Conservation (phyloP, 2,329 filamentous ascomycete genomes). For the Phialophora tarda region DNA sequence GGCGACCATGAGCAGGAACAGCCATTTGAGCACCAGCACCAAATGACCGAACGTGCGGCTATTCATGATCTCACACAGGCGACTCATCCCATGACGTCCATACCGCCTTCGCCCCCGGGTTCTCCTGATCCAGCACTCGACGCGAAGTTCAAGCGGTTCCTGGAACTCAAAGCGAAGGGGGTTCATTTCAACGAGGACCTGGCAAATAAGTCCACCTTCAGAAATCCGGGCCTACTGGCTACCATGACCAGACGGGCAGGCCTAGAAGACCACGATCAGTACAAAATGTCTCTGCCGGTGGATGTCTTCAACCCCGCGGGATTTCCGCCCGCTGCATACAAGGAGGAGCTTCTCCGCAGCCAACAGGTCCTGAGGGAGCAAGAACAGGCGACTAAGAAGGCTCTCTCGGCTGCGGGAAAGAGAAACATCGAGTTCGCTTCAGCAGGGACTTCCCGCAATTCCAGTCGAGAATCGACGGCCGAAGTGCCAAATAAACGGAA, state of each 20-base stretch:
- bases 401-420: constrained; percentile 37
- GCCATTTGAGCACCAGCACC: constrained; percentile 14
- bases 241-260: constrained; percentile 65
- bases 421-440: constrained; percentile 39
- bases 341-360: constrained; percentile 52
- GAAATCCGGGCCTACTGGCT: constrained; percentile 63
- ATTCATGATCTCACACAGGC: constrained; percentile 64
- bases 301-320: constrained; percentile 49
- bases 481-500: constrained; percentile 32
- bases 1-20: constrained; percentile 21
- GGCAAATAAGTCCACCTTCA: constrained; percentile 61
- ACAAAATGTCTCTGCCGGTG: constrained; percentile 56
- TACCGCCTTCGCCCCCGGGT: constrained; percentile 54
- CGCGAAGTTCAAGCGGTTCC: constrained; percentile 65
- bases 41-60: constrained; percentile 44
- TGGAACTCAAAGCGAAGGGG: constrained; percentile 66
- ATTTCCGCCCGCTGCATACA: constrained; percentile 53
- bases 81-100: constrained; percentile 52
- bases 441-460: constrained; percentile 23
- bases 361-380: constrained; percentile 47
- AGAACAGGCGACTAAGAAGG: constrained; percentile 35
- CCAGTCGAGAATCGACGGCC: constrained; percentile 33
- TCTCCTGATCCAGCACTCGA: constrained; percentile 53
- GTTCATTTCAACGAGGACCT: constrained; percentile 69
- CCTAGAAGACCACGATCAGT: constrained; percentile 59